Evolutionary conservation across 805 yeast genomes (phyloP).

Genomic region (Vanderwaltozyma yarrowii): DNA sequence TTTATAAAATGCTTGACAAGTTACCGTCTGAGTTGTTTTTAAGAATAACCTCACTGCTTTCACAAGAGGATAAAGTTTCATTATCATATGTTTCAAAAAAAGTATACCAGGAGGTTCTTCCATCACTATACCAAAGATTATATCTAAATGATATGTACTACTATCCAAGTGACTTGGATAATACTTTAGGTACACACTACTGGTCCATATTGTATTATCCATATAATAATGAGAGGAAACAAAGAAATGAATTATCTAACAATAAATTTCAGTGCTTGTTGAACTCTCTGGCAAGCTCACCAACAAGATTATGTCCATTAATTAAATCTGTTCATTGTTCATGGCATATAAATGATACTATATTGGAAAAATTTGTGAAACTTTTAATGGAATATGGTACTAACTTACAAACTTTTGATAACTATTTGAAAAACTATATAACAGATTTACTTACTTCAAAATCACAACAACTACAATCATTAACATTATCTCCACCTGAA

Average conservation of each 20-base stretch:
- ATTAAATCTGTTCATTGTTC: slow-evolving; percentile 21
- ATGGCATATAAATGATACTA: slow-evolving; percentile 20
- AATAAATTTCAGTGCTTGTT: slow-evolving; percentile 14
- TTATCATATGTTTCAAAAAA: slow-evolving; percentile 17
- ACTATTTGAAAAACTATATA: slow-evolving; percentile 15
- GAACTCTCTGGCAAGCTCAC: slow-evolving; percentile 12
- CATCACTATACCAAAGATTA: slow-evolving; percentile 17
- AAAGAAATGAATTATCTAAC: slow-evolving; percentile 3
- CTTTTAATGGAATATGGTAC: slow-evolving; percentile 10
- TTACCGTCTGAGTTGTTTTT: slow-evolving; percentile 18
- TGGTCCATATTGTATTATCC: slow-evolving; percentile 22
- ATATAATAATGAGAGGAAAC: neutral
- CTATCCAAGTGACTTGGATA: slow-evolving; percentile 18
- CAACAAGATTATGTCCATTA: slow-evolving; percentile 12
- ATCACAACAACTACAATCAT: slow-evolving; percentile 10
- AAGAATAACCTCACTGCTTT: slow-evolving; percentile 6
- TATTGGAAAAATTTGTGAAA: slow-evolving; percentile 10
- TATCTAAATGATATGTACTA: slow-evolving; percentile 20
- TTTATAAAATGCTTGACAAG: slow-evolving; percentile 20
- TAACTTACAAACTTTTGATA: slow-evolving; percentile 17
- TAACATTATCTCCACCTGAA: slow-evolving; percentile 20
- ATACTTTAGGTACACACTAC: slow-evolving; percentile 14
- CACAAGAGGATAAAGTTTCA: slow-evolving; percentile 22
- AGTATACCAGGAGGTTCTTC: slow-evolving; percentile 8
- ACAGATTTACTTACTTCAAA: slow-evolving; percentile 7